phyloP scores from a whole-genome alignment of 495 filamentous ascomycete species.

The Melanomma pulvis-pyrius region DNA sequence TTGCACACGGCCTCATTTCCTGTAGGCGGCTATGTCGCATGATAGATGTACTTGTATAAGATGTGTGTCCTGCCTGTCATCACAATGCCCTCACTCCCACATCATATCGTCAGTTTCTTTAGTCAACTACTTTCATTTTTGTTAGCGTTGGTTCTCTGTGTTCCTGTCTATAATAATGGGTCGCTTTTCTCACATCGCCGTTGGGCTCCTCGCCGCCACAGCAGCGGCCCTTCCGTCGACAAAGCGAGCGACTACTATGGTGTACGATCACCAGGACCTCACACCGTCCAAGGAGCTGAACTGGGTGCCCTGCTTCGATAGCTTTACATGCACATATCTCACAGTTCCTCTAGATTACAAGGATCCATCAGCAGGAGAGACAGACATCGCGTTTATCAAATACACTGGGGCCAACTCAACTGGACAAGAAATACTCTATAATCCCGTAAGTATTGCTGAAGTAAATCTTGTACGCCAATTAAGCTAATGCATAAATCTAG shows the following conservation, averaged over 20 bases:
- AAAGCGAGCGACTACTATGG: neutral
- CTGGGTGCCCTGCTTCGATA: constrained; percentile 10
- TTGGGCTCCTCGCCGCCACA: neutral
- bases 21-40: neutral
- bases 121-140: neutral
- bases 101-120: neutral
- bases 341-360: constrained; percentile 41
- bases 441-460: constrained; percentile 40
- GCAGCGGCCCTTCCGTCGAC: neutral
- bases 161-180: neutral
- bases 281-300: neutral
- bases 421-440: constrained; percentile 37
- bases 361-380: constrained; percentile 26
- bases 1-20: neutral
- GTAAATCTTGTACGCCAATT: neutral
- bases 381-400: constrained; percentile 42
- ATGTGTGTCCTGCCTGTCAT: neutral
- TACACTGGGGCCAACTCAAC: constrained; percentile 35
- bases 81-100: neutral
- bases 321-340: constrained; percentile 39
- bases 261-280: neutral
- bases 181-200: neutral
- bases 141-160: neutral
- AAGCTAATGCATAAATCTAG: neutral
- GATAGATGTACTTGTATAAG: neutral